Percentiles rank a stretch among this genome's conserved stretches.
Evolutionary conservation across 768 basidiomycete species (phyloP).

Genomic region (Mycena chlorophos): DNA sequence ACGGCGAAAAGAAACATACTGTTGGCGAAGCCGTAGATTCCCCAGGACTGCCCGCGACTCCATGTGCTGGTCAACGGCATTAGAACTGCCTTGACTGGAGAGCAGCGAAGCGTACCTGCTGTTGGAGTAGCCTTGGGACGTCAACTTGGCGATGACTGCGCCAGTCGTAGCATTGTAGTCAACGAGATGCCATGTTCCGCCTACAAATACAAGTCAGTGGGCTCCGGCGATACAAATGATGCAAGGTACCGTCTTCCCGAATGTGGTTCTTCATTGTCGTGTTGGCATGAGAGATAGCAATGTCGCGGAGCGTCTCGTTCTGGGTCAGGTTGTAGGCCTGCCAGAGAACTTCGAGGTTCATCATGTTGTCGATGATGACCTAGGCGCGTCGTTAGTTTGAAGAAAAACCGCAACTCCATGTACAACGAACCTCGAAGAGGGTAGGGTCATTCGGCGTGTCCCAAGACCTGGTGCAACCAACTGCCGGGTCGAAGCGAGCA

Average conservation of each 20-base stretch:
- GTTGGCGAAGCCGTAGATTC: conserved; percentile 66
- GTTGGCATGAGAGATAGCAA: conserved; percentile 64
- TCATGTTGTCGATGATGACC: conserved; percentile 82
- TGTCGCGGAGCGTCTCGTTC: conserved; percentile 56
- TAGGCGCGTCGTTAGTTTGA: conserved; percentile 17
- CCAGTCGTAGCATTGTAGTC: conserved; percentile 70
- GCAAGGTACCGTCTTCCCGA: conserved; percentile 54
- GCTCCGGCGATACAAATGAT: background rate
- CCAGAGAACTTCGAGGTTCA: conserved; percentile 73
- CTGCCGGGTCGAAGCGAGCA: conserved; percentile 54
- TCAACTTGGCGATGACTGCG: conserved; percentile 53
- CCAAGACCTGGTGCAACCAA: conserved; percentile 75
- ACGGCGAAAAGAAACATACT: conserved; percentile 41
- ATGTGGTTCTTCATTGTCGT: conserved; percentile 70
- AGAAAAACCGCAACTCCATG: conserved; percentile 14
- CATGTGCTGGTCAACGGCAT: conserved; percentile 51
- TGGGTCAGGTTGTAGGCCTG: conserved; percentile 57
- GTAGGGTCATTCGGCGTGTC: conserved; percentile 57
- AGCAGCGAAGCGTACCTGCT: conserved; percentile 29
- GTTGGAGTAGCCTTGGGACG: conserved; percentile 64
- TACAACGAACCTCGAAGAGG: conserved; percentile 60
- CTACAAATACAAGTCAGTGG: conserved; percentile 24
- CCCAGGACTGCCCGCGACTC: conserved; percentile 76
- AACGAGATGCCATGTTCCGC: conserved; percentile 60
- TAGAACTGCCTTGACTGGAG: background rate